phyloP scores from a whole-genome alignment of 495 filamentous ascomycete genomes.

The Podospora bellae-mahoneyi region DNA sequence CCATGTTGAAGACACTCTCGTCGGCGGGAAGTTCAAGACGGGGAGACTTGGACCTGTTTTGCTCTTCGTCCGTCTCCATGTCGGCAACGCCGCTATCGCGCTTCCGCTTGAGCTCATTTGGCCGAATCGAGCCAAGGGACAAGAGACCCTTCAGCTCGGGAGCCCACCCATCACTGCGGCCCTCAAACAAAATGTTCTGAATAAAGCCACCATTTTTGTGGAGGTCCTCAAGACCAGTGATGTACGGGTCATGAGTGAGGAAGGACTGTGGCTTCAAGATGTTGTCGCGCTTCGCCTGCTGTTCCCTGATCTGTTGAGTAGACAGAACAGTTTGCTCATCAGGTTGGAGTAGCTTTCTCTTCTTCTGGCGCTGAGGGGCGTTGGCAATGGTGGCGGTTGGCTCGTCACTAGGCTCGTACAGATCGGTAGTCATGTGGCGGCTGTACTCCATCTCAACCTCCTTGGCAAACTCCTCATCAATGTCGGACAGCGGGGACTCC shows the following conservation, averaged over 20 bases:
- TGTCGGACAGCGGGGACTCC: conserved; percentile 67
- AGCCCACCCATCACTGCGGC: conserved; percentile 74
- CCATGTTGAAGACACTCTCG: conserved; percentile 43
- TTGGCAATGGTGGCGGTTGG: conserved; percentile 39
- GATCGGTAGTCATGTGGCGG: conserved; percentile 49
- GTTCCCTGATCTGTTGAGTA: conserved; percentile 62
- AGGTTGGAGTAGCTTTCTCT: conserved; percentile 66
- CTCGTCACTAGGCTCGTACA: conserved; percentile 57
- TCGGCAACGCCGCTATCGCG: conserved; percentile 84
- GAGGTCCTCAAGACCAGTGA: conserved; percentile 84
- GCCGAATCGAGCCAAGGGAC: conserved; percentile 73
- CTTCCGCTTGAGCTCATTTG: conserved; percentile 88
- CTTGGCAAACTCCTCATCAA: conserved; percentile 54
- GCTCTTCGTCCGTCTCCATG: conserved; percentile 63
- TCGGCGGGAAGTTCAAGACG: conserved; percentile 69
- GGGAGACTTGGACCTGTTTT: conserved; percentile 57
- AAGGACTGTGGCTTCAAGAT: conserved; percentile 78
- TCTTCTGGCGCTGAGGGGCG: conserved; percentile 67
- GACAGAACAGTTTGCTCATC: conserved; percentile 63
- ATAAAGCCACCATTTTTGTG: conserved; percentile 88
- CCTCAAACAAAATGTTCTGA: conserved; percentile 71
- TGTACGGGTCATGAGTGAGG: conserved; percentile 76
- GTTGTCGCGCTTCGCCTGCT: conserved; percentile 72
- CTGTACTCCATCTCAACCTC: conserved; percentile 53
- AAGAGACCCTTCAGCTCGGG: conserved; percentile 85